Base-by-base conservation (phyloP, 176 grass and related monocot genomes). In the Metroxylon sagu region DNA sequence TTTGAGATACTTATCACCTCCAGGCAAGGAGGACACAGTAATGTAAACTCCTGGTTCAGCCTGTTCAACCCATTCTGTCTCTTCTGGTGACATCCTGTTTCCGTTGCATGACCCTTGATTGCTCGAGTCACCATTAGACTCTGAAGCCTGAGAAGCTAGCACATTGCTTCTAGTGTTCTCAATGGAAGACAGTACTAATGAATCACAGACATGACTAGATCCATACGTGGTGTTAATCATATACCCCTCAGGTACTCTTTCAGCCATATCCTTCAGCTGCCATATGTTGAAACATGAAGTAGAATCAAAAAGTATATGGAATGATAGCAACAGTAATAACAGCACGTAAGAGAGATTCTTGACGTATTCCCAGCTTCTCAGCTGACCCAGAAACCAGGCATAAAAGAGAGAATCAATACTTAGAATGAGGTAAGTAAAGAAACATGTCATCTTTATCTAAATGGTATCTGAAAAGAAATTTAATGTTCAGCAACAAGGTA, bases 31-130 rank as follows among this genome's bases (percentile, higher is more conserved):
- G 50, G 76, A 72, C 17, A 88, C 48, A 4, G 89, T 85, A 49
- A 88, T 82, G 80, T 85, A 82, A 67, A 95, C 71, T 17, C 84
- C 84, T 10, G 43, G 68, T 68, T 95, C 84, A 68, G 87, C 75
- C 61, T 88, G 78, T 62, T 95, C 84, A 14, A 79, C 69, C 67
- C 70, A 83, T 76, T 94, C 80, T 14, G 53, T 18, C 23, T 19
- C 57, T n/a, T 88, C 73, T 56, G 50, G 54, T 29, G 52, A 55
- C 52, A n/a, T 66, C 48, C 55, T 60, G 50, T 74, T 71, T 52
- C 60, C 73, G n/a, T 77, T 80, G 76, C 57, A 57, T 4, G 69
- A 35, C 26, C 48, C 62, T 21, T 21, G 21, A 65, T 61, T 48
- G 49, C 16, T 27, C 27, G 68, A 50, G 25, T 59, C 57, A 30